Conservation (phyloP, 805 yeast genomes). For the Candida mattraensis region DNA sequence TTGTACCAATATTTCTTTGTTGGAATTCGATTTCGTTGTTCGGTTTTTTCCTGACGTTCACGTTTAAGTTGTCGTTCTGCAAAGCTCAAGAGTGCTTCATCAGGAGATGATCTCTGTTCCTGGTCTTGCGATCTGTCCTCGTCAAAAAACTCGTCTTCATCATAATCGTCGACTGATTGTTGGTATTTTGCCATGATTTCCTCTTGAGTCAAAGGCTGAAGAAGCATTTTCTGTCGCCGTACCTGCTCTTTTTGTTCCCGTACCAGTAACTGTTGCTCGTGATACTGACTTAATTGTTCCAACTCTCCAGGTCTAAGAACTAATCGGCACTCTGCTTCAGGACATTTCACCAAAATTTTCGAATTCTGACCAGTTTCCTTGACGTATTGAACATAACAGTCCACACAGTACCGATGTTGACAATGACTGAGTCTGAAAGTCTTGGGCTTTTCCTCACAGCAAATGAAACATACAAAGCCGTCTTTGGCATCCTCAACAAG, state of each 20-base stretch:
- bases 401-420: constrained; percentile 65
- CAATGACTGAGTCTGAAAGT: constrained; percentile 57
- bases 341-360: constrained; percentile 62
- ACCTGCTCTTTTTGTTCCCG: constrained; percentile 8
- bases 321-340: constrained; percentile 53
- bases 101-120: constrained; percentile 7
- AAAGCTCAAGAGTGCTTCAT: constrained; percentile 23
- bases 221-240: constrained; percentile 4
- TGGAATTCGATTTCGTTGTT: constrained; percentile 27
- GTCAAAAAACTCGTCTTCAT: constrained; percentile 10
- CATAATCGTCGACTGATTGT: constrained; percentile 6
- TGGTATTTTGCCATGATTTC: constrained; percentile 24
- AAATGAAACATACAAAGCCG: constrained; percentile 59
- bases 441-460: constrained; percentile 50
- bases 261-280: constrained; percentile 13
- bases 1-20: constrained; percentile 41
- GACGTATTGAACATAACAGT: constrained; percentile 67
- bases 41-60: constrained; percentile 24
- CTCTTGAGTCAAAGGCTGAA: constrained; percentile 19
- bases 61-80: constrained; percentile 22
- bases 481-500: constrained; percentile 21
- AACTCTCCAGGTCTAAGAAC: constrained; percentile 44
- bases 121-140: constrained; percentile 8
- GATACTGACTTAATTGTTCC: constrained; percentile 27
- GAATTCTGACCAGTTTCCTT: constrained; percentile 39